phyloP scores from a whole-genome alignment of 2,329 filamentous ascomycete genomes.

The Lasiodiplodia gonubiensis region DNA sequence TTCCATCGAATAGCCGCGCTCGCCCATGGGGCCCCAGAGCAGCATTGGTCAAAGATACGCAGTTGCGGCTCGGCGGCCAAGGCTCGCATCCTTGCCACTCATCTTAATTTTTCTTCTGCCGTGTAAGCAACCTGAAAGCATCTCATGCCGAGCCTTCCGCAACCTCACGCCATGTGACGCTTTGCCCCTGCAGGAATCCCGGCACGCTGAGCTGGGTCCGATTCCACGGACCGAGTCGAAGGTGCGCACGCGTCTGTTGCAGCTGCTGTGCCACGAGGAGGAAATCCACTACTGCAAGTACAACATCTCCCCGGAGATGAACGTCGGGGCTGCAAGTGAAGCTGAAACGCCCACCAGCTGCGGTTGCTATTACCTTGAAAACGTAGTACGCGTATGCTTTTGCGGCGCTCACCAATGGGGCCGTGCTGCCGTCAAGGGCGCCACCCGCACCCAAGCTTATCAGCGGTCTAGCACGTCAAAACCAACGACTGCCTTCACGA shows the following conservation, averaged over 20 bases:
- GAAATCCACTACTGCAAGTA: background rate
- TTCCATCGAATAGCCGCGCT: background rate
- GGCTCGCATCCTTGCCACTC: background rate
- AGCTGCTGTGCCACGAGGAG: background rate
- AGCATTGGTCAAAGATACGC: conserved; percentile 21
- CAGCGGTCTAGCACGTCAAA: background rate
- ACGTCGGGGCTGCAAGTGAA: background rate
- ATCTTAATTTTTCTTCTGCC: conserved; percentile 15
- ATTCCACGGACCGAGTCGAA: background rate
- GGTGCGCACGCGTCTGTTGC: background rate
- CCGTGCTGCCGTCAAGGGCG: conserved; percentile 5
- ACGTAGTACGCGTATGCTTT: background rate
- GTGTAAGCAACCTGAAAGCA: conserved; percentile 17
- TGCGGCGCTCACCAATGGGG: background rate
- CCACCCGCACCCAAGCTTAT: background rate
- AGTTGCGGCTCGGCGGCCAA: conserved; percentile 16
- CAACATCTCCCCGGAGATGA: background rate
- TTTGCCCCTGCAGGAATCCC: conserved; percentile 6
- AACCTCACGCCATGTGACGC: conserved; percentile 14
- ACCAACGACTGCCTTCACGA: background rate
- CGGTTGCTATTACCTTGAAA: no score
- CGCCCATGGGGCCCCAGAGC: background rate
- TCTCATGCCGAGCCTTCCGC: conserved; percentile 4
- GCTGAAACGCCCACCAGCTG: no score
- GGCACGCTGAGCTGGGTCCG: background rate